phyloP scores from a whole-genome alignment of 805 yeast genomes.

The Wickerhamomyces subpelliculosus region DNA sequence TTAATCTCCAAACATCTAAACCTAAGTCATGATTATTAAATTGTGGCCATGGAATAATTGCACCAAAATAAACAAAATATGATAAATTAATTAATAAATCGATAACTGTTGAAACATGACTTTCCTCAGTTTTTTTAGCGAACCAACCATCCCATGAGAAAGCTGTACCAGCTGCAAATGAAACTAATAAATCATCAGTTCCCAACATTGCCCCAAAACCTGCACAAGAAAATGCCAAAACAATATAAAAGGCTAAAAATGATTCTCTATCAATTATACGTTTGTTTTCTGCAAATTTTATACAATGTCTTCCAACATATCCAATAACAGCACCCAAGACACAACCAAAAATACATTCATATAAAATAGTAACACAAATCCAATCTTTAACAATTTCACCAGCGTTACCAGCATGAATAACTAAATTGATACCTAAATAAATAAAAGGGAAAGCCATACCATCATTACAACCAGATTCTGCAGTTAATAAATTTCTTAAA shows the following conservation, averaged over 20 bases:
- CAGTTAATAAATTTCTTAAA: constrained; percentile 71
- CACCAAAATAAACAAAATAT: constrained; percentile 84
- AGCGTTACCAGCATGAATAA: constrained; percentile 58
- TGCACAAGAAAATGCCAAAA: constrained; percentile 76
- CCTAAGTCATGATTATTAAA: constrained; percentile 61
- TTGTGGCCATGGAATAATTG: constrained; percentile 82
- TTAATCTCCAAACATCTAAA: constrained; percentile 70
- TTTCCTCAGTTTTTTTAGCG: constrained; percentile 72
- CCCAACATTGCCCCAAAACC: constrained; percentile 87
- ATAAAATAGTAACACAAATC: constrained; percentile 68
- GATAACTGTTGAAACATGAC: constrained; percentile 85
- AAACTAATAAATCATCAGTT: constrained; percentile 79
- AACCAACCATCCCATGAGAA: constrained; percentile 94
- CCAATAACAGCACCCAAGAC: constrained; percentile 71
- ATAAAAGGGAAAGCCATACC: constrained; percentile 96
- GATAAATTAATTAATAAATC: constrained; percentile 78
- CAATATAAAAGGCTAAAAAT: constrained; percentile 76
- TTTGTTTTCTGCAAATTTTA: constrained; percentile 63
- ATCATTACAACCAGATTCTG: constrained; percentile 87
- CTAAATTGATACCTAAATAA: constrained; percentile 58
- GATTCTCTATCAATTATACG: constrained; percentile 82
- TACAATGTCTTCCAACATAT: constrained; percentile 57
- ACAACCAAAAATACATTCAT: constrained; percentile 78
- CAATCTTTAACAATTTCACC: constrained; percentile 72
- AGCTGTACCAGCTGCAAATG: constrained; percentile 91